A percentile compares a stretch with the other conserved stretches of the same genome.
phyloP scores from a whole-genome alignment of 2,329 filamentous ascomycete genomes.

The Neofusicoccum ribis region DNA sequence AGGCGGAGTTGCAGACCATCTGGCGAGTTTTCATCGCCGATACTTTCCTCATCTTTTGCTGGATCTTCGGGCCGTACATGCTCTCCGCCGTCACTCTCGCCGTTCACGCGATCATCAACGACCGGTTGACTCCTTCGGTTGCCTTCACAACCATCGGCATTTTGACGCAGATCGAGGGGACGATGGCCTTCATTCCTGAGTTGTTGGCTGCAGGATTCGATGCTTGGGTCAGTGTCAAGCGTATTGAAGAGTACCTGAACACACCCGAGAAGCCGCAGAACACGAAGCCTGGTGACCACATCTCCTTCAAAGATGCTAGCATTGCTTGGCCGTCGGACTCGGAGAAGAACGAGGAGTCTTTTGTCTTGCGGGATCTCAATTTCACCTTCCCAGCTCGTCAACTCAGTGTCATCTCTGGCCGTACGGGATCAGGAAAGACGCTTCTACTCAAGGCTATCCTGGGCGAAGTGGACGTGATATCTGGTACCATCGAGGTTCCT shows the following conservation, averaged over 20 bases:
- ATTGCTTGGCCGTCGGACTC: conserved; percentile 73
- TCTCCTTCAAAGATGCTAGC: conserved; percentile 66
- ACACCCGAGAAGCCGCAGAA: conserved; percentile 63
- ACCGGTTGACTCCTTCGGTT: conserved; percentile 66
- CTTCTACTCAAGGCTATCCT: conserved; percentile 72
- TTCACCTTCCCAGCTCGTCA: conserved; percentile 68
- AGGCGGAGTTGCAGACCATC: conserved; percentile 65
- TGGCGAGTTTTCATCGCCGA: conserved; percentile 68
- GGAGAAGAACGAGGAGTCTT: conserved; percentile 51
- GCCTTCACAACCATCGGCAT: conserved; percentile 78
- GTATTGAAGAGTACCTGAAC: conserved; percentile 70
- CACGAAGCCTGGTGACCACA: conserved; percentile 57
- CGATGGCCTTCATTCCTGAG: conserved; percentile 70
- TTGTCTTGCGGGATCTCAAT: conserved; percentile 65
- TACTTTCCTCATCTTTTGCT: conserved; percentile 41
- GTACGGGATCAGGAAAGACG: conserved; percentile 77
- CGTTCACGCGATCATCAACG: conserved; percentile 65
- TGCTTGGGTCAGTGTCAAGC: conserved; percentile 68
- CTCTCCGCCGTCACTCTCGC: conserved; percentile 71
- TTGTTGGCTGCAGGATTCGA: conserved; percentile 70
- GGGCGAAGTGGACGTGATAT: conserved; percentile 70
- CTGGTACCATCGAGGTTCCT: conserved; percentile 59
- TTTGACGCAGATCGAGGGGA: conserved; percentile 72
- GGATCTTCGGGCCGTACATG: conserved; percentile 70
- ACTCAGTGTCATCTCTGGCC: conserved; percentile 73